Evolutionary conservation across 371 early-diverging fungal genomes (phyloP).

Genomic region (Mucor racemosus): DNA sequence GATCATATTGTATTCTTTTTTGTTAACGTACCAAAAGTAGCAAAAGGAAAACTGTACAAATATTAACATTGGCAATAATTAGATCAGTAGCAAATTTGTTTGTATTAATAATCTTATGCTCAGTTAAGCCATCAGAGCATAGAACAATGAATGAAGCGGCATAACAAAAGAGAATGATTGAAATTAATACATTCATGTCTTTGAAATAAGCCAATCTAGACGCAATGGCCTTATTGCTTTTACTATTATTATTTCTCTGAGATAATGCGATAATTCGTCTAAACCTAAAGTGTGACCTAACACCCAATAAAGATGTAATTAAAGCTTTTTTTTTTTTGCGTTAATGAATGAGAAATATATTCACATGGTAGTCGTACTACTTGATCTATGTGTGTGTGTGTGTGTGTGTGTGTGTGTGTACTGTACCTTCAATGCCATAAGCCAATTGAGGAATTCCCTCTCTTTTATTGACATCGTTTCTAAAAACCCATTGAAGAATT

Average conservation of each 20-base stretch:
- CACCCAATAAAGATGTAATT: constrained; percentile 30
- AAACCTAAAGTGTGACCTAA: constrained; percentile 45
- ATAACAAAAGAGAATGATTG: constrained; percentile 31
- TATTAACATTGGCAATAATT: constrained; percentile 42
- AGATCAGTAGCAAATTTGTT: constrained; percentile 52
- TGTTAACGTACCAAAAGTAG: constrained; percentile 27
- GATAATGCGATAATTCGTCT: constrained; percentile 29
- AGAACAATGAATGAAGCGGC: constrained; percentile 46
- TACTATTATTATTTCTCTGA: constrained; percentile 14
- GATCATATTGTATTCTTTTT: neutral
- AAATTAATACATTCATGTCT: constrained; percentile 50
- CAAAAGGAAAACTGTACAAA: constrained; percentile 34
- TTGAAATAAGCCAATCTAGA: constrained; percentile 40
- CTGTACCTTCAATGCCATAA: constrained; percentile 40
- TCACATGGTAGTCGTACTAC: constrained; percentile 12
- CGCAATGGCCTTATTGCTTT: constrained; percentile 12
- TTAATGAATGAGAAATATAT: neutral
- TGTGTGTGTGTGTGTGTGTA: neutral
- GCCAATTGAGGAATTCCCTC: constrained; percentile 45
- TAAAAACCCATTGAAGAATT: constrained; percentile 40
- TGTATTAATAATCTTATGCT: constrained; percentile 29
- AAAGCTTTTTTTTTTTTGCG: constrained; percentile 8
- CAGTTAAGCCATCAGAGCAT: constrained; percentile 48
- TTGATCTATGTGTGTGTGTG: neutral
- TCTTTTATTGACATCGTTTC: constrained; percentile 29